Base-by-base conservation (phyloP, 805 yeast species). In the Kuraishia floccosa region DNA sequence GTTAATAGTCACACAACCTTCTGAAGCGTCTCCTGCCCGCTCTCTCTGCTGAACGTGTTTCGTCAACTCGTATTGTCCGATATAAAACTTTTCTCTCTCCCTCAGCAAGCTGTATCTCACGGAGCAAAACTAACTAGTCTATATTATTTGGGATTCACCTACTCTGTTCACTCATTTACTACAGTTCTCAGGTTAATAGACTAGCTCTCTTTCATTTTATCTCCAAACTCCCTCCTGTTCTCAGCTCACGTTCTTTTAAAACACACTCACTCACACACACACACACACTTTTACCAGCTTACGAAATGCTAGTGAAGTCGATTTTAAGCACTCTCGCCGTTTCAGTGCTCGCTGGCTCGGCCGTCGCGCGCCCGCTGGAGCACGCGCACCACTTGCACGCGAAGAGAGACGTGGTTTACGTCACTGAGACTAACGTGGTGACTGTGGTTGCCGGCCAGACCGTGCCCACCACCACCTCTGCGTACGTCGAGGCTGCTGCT, bases 331-430 rank as follows among this genome's bases (percentile, higher is more conserved):
- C 68, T 32, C 36, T 63, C 34, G 49, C 60, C 35, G 53, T 62
- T 28, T 70, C 76, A 33, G 47, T 72, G 32, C 47, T 73, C 33
- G 53, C 65, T 36, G 67, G 68, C 43, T 51, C 69, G 31, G 64
- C 67, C 30, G 37, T 65, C 25, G 79, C 83, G 38, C 72, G 68
- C 33, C 84, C 85, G 36, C 58, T 70, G 33, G 65, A 60, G 35
- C 79, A 71, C 43, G 68, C 63, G 40, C 85, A 79, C 56, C 68
- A 68, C 48, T 54, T 55, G 39, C 73, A 72, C 50, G 72, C 66
- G 49, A 73, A 76, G 61, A 74, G 60, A 44, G 61, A 59, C 33
- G 71, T 63, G 34, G 62, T 58, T 35, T 68, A 64, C 39, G 61
- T 65, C 41, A 63, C 71, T 42, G 47, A 52, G 43, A 62, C 71